Evolutionary conservation across 208 protist species (phyloP).

Genomic region (Phytomonas francai): DNA sequence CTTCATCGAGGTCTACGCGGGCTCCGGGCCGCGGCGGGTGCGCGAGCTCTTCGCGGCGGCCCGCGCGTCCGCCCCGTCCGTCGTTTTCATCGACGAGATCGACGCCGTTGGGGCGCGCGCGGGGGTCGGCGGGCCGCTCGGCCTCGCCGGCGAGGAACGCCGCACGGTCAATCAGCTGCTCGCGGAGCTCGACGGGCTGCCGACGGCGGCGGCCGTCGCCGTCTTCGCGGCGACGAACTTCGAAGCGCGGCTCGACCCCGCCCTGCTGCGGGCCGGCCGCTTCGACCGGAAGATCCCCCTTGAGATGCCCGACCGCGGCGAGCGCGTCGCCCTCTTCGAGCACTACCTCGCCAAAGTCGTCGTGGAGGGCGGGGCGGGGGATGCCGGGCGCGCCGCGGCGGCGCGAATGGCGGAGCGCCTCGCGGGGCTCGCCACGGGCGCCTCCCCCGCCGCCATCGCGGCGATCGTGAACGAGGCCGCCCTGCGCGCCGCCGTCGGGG

Average conservation of each 20-base stretch:
- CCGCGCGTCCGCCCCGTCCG: constrained; percentile 87
- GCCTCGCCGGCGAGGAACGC: constrained; percentile 79
- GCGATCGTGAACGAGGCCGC: constrained; percentile 90
- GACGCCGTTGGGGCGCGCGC: constrained; percentile 92
- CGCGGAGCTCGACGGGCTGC: constrained; percentile 93
- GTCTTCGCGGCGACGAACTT: constrained; percentile 98
- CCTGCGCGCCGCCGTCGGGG: constrained; percentile 81
- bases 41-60: constrained; percentile 92
- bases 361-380: constrained; percentile 18
- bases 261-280: constrained; percentile 94
- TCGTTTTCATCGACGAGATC: constrained; percentile 99
- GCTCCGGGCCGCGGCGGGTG: constrained; percentile 92
- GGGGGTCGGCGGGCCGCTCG: constrained; percentile 47
- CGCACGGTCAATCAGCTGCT: constrained; percentile 96
- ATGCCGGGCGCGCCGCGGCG: too few species aligned
- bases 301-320: constrained; percentile 65
- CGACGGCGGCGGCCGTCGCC: constrained; percentile 84
- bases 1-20: constrained; percentile 97
- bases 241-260: constrained; percentile 89
- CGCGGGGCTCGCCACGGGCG: constrained; percentile 78
- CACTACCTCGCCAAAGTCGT: constrained; percentile 65
- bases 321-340: constrained; percentile 57
- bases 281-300: constrained; percentile 94
- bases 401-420: constrained; percentile 38
- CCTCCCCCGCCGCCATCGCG: constrained; percentile 90